Evolutionary conservation across 1,284 basidiomycete genomes (phyloP), one percentile per base, ranked within the genome.

Genomic region (Leccinum subfulvum): DNA sequence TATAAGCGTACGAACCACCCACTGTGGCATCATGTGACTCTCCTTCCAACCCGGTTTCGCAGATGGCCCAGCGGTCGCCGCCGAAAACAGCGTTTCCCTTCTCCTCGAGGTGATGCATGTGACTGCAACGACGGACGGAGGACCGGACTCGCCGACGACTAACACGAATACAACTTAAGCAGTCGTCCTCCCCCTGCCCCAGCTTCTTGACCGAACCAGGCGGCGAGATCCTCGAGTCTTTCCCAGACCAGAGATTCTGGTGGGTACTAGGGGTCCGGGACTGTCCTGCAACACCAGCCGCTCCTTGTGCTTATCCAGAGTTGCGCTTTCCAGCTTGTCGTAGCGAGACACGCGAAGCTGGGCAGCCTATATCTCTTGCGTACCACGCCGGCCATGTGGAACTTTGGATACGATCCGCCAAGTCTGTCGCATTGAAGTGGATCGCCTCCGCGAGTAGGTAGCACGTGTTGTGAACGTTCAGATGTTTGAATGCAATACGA

Each of bases 221-320:
- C 1, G 67, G 75, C 6, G 68, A 66, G 53, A 68, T 59, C 65
- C 59, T 65, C 8, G 59, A 39, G 61, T 69, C 71, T 67, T 67
- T 71, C 56, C 6, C 30, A 11, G 28, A 9, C 61, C 72, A 76
- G 60, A 0, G 81, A 56, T 71, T 75, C 55, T 68, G 69, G n/a
- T 67, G 39, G 83, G 82, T 10, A 88, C 74, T 54, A 93, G 81
- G 0, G 86, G 84, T 26, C 78, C 76, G 0, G 95, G 94, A 39
- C 97, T 82, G 75, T 98, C 96, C 70, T 96, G 88, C 53, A 83
- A 65, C 1, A 81, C 83, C n/a, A 95, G 75, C 91, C 92, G 98
- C 1, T 88, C 87, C 35, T 81, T 80, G 69, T 94, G 85, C 60
- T 83, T 87, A 63, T 81, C 81, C 78, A 94, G 78, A 4, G 90